Evolutionary conservation across 768 basidiomycete genomes (phyloP).

Genomic region (Lactifluus piperatus): DNA sequence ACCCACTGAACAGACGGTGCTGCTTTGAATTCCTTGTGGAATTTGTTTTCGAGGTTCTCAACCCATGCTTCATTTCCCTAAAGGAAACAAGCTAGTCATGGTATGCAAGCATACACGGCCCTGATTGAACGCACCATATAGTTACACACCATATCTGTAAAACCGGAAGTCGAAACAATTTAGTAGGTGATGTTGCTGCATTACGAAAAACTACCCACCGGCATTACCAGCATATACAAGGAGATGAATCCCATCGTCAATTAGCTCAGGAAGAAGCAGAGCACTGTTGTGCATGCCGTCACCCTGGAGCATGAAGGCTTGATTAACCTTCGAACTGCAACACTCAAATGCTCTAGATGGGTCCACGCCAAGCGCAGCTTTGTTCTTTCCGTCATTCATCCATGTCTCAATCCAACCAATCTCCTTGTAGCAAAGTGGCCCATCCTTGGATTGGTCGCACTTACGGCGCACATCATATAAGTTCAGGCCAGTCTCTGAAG

Average conservation of each 20-base stretch:
- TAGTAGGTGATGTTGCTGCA: neutral
- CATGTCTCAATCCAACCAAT: conserved; percentile 85
- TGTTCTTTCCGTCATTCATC: conserved; percentile 71
- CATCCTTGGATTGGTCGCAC: conserved; percentile 63
- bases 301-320: conserved; percentile 71
- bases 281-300: conserved; percentile 85
- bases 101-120: neutral
- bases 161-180: neutral
- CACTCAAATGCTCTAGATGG: conserved; percentile 48
- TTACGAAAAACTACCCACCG: conserved; percentile 28
- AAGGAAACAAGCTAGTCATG: neutral
- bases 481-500: conserved; percentile 64
- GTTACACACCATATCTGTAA: conserved; percentile 73
- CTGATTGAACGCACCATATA: conserved; percentile 43
- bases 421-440: conserved; percentile 62
- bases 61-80: conserved; percentile 79
- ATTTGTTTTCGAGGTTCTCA: conserved; percentile 49
- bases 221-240: conserved; percentile 88
- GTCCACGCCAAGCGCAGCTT: conserved; percentile 71
- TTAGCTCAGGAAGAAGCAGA: conserved; percentile 63
- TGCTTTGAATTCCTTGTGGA: conserved; percentile 49
- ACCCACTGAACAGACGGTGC: conserved; percentile 49
- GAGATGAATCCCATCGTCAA: conserved; percentile 75
- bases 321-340: conserved; percentile 78
- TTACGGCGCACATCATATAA: conserved; percentile 78